These are phyloP conservation scores for Rhodotorula mucilaginosa DNA, from an alignment of 1,284 basidiomycete species.

Conservation along the genomic window DNA sequence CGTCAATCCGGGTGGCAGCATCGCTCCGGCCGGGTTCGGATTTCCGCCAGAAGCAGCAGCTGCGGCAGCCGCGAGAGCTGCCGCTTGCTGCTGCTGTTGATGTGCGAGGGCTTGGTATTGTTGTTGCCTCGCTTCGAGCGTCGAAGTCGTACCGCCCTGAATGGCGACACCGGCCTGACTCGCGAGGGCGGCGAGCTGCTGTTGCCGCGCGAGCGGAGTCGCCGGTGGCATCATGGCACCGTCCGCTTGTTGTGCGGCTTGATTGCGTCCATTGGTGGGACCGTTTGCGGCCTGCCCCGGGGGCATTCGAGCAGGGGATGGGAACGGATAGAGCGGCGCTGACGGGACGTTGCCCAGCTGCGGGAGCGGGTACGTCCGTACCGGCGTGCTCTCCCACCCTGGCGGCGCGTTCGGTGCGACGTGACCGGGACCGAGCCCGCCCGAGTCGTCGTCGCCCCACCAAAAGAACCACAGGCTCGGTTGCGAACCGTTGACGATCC, in stretches of 20 bases:
- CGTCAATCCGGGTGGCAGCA: conserved; percentile 8
- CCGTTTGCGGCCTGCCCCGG: neutral
- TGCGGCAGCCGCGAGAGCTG: neutral
- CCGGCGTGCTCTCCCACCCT: conserved; percentile 28
- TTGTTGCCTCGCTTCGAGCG: conserved; percentile 23
- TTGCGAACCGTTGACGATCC: conserved; percentile 23
- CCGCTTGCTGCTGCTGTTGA: conserved; percentile 11
- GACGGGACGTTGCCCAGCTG: conserved; percentile 14
- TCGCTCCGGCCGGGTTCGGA: neutral
- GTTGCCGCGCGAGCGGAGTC: conserved; percentile 11
- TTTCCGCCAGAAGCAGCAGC: neutral
- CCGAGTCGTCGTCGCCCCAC: conserved; percentile 24
- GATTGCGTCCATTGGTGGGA: neutral
- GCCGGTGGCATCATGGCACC: neutral
- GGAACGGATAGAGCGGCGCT: conserved; percentile 26
- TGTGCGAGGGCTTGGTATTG: conserved; percentile 18
- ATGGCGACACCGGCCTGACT: neutral
- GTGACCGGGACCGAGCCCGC: conserved; percentile 10
- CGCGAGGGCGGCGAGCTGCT: conserved; percentile 21
- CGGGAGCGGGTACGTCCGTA: conserved; percentile 23
- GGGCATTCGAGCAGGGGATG: conserved; percentile 1
- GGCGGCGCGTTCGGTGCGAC: conserved; percentile 10
- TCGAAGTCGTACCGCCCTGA: neutral
- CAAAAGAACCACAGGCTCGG: conserved; percentile 29
- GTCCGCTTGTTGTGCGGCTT: neutral